Evolutionary conservation across 305 asterid genomes (phyloP).

Genomic region (Stenogyne calaminthoides): DNA sequence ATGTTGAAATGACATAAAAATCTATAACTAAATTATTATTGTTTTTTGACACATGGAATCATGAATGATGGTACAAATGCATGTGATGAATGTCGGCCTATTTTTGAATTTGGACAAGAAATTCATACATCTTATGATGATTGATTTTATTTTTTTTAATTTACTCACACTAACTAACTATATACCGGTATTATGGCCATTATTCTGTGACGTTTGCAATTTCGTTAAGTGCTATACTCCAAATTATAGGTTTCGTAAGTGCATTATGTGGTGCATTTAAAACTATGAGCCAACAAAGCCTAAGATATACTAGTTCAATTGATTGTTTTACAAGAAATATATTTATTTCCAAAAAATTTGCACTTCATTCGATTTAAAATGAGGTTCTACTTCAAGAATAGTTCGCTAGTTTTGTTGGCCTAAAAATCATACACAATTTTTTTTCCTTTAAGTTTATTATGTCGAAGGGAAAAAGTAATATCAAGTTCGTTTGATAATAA

Average conservation of each 20-base stretch:
- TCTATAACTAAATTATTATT: slow-evolving; percentile 5
- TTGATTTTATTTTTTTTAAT: background rate
- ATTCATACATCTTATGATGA: background rate
- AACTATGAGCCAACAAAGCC: no score
- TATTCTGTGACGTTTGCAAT: slow-evolving; percentile 20
- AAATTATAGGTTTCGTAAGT: background rate
- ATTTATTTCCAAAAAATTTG: no score
- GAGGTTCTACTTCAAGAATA: no score
- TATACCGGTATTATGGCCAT: background rate
- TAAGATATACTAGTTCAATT: no score
- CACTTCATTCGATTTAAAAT: no score
- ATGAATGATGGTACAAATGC: slow-evolving; percentile 23
- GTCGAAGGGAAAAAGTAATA: no score
- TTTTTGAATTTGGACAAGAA: slow-evolving; percentile 12
- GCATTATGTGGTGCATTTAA: background rate
- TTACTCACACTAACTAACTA: background rate
- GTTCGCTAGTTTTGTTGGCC: no score
- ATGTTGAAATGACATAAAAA: background rate
- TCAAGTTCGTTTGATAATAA: no score
- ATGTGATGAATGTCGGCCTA: slow-evolving; percentile 23
- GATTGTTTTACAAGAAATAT: no score
- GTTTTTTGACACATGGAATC: slow-evolving; percentile 19
- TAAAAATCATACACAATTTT: no score
- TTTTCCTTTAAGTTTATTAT: no score
- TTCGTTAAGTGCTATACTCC: slow-evolving; percentile 18